phyloP scores from a whole-genome alignment of 257 asterid species.

The Eucommia ulmoides region DNA sequence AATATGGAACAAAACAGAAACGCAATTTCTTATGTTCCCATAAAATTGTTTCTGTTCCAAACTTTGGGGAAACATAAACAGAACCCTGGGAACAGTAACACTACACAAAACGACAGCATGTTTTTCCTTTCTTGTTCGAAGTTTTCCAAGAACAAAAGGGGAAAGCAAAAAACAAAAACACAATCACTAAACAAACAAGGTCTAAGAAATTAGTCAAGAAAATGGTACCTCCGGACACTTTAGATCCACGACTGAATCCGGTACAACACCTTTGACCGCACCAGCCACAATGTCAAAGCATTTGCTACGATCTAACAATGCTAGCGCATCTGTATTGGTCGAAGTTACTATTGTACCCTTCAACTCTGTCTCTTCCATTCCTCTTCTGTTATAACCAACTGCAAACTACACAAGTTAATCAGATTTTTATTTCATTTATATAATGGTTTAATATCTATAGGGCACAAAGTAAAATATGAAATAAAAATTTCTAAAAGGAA shows the following conservation, averaged over 20 bases:
- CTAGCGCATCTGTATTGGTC: slow-evolving; percentile 7
- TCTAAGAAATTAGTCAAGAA: not conserved
- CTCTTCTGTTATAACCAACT: slow-evolving; percentile 44
- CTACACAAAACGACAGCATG: not conserved
- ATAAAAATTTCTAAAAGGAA: too few species aligned
- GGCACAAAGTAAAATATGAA: too few species aligned
- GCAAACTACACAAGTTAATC: slow-evolving; percentile 49
- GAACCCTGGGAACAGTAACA: slow-evolving; percentile 5
- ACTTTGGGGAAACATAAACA: too few species aligned
- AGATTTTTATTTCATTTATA: too few species aligned
- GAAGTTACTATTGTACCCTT: slow-evolving; percentile 10
- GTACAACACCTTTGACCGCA: slow-evolving; percentile 26
- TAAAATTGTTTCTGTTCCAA: too few species aligned
- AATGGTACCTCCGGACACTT: slow-evolving; percentile 32
- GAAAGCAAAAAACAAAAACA: too few species aligned
- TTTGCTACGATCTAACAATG: slow-evolving; percentile 27
- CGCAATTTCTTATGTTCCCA: too few species aligned
- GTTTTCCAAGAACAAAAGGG: too few species aligned
- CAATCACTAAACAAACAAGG: too few species aligned
- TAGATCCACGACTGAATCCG: slow-evolving; percentile 31
- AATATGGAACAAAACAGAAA: too few species aligned
- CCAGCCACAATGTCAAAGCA: slow-evolving; percentile 35
- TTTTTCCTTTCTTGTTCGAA: too few species aligned
- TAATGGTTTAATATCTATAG: too few species aligned
- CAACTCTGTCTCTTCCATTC: slow-evolving; percentile 32